Evolutionary conservation across 805 yeast genomes (phyloP).

Genomic region (Saccharomycopsis capsularis): DNA sequence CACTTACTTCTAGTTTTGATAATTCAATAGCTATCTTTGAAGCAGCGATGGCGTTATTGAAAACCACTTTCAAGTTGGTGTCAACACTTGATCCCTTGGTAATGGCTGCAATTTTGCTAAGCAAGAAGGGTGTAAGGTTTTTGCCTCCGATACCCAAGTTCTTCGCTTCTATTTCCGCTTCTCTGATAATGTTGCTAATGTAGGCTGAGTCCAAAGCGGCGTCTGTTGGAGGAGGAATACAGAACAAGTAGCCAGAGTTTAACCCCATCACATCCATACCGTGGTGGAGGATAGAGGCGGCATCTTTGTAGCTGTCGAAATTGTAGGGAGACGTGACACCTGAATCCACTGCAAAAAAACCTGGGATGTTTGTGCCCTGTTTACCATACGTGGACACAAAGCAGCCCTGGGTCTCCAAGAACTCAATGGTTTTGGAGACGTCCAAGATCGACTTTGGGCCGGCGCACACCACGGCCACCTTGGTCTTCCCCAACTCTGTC

Average conservation of each 20-base stretch:
- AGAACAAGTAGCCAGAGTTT: constrained; percentile 64
- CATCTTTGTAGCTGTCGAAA: constrained; percentile 45
- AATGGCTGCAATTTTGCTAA: constrained; percentile 54
- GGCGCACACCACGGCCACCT: constrained; percentile 85
- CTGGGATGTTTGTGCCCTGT: constrained; percentile 56
- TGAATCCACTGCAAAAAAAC: constrained; percentile 73
- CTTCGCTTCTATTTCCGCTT: constrained; percentile 53
- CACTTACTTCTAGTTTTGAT: constrained; percentile 31
- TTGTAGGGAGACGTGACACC: constrained; percentile 65
- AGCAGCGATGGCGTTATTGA: constrained; percentile 67
- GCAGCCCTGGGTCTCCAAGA: constrained; percentile 85
- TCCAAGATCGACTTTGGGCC: constrained; percentile 88
- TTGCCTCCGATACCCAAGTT: constrained; percentile 55
- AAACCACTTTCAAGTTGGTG: constrained; percentile 68
- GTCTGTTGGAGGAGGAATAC: constrained; percentile 72
- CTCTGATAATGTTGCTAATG: constrained; percentile 49
- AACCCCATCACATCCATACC: constrained; percentile 43
- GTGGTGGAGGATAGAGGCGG: constrained; percentile 54
- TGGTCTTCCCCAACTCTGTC: constrained; percentile 75
- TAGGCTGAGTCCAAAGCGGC: constrained; percentile 48
- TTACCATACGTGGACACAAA: constrained; percentile 66
- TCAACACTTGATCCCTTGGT: constrained; percentile 66
- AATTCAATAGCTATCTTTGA: constrained; percentile 58
- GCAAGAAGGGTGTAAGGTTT: constrained; percentile 69
- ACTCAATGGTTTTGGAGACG: constrained; percentile 74